Percentiles rank a stretch among this genome's conserved stretches.
These are phyloP conservation scores for Epichloe brachyelytri DNA, from an alignment of 2,329 filamentous ascomycete genomes.

Conservation along the genomic window DNA sequence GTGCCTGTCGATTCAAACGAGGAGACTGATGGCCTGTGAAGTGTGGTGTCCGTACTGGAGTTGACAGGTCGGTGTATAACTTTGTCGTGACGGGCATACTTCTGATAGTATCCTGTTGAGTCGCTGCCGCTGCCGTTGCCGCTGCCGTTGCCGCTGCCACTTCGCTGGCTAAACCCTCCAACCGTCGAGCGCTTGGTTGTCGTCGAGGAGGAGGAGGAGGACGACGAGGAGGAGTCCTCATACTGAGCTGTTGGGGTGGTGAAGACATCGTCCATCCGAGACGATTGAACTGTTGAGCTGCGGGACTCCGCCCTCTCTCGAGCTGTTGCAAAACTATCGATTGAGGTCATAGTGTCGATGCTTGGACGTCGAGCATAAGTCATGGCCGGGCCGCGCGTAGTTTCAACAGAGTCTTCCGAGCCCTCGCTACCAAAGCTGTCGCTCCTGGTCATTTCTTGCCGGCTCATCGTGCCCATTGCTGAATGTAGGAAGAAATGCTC, in stretches of 20 bases:
- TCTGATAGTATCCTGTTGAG: constrained; percentile 9
- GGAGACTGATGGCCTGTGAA: constrained; percentile 43
- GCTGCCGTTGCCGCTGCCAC: not conserved
- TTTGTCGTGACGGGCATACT: constrained; percentile 18
- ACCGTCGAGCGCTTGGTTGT: constrained; percentile 14
- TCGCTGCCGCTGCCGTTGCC: constrained; percentile 12
- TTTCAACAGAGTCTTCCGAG: constrained; percentile 50
- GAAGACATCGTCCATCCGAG: constrained; percentile 10
- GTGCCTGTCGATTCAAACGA: constrained; percentile 47
- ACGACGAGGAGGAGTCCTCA: constrained; percentile 4
- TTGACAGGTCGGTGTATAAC: constrained; percentile 31
- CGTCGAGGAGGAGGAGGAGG: not conserved
- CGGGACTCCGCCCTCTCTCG: constrained; percentile 31
- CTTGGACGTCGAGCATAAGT: constrained; percentile 29
- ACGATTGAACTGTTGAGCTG: constrained; percentile 13
- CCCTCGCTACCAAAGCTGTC: constrained; percentile 39
- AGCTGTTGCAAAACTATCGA: constrained; percentile 45
- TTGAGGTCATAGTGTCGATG: constrained; percentile 35
- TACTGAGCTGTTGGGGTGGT: constrained; percentile 10
- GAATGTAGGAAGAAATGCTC: constrained; percentile 92
- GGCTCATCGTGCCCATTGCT: constrained; percentile 66
- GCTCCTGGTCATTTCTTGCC: constrained; percentile 15
- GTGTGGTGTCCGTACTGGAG: constrained; percentile 21
- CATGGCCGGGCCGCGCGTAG: constrained; percentile 35
- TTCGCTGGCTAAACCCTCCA: constrained; percentile 10